Evolutionary conservation across 345 rosid species (phyloP).

Genomic region (Dipteronia dyeriana): DNA sequence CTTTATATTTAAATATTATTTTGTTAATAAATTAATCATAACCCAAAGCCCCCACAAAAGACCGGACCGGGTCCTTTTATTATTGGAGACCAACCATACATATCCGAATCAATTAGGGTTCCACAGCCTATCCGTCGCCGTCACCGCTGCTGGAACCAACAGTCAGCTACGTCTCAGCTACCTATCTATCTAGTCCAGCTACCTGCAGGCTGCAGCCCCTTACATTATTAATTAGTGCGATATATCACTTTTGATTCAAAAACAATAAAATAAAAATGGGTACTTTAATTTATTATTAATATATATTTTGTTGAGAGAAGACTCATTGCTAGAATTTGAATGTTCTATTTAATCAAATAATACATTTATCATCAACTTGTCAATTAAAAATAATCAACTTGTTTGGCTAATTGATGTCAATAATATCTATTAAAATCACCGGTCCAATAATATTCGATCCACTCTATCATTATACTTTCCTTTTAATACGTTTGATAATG

Average conservation of each 20-base stretch:
- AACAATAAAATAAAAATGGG: no score
- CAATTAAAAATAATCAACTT: neutral
- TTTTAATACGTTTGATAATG: no score
- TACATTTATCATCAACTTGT: neutral
- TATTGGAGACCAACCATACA: conserved; percentile 6
- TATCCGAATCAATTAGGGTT: neutral
- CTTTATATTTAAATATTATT: neutral
- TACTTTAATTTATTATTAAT: no score
- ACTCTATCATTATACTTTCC: neutral
- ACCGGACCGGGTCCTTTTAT: conserved; percentile 14
- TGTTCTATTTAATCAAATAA: neutral
- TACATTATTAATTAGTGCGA: neutral
- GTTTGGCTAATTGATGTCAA: neutral
- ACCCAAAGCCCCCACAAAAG: conserved; percentile 19
- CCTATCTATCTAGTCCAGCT: neutral
- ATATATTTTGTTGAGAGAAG: neutral
- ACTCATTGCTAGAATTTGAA: neutral
- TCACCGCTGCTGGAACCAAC: neutral
- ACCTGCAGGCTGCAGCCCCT: neutral
- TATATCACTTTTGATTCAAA: no score
- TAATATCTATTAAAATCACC: no score
- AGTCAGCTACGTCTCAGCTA: neutral
- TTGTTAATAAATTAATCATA: conserved; percentile 2
- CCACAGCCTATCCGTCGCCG: neutral
- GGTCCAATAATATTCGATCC: neutral